Evolutionary conservation across 768 basidiomycete species (phyloP).

Genomic region (Trametes gibbosa): DNA sequence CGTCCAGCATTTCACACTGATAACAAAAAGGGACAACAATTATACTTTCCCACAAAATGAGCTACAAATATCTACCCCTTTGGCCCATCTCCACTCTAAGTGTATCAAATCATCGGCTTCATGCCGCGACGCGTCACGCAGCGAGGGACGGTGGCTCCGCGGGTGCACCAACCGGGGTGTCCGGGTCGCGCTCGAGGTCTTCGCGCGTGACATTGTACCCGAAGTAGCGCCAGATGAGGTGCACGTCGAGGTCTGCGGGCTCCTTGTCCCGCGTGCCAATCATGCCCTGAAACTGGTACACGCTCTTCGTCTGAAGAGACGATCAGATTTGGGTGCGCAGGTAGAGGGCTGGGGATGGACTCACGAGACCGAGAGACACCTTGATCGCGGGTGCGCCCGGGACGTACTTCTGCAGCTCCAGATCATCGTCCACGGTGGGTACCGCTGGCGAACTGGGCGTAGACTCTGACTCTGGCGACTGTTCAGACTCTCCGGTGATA

Average conservation of each 20-base stretch:
- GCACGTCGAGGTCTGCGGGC: conserved; percentile 47
- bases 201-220: conserved; percentile 11
- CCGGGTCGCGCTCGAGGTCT: conserved; percentile 5
- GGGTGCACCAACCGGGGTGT: neutral
- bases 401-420: conserved; percentile 41
- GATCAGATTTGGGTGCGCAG: neutral
- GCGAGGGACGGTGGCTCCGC: neutral
- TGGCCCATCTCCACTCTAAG: no score
- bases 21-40: neutral
- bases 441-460: neutral
- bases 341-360: conserved; percentile 22
- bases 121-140: neutral
- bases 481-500: neutral
- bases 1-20: no score
- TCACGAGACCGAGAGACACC: conserved; percentile 57
- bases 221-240: conserved; percentile 41
- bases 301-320: conserved; percentile 35
- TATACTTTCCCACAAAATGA: no score
- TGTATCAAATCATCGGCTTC: no score
- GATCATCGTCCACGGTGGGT: neutral
- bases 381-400: conserved; percentile 56
- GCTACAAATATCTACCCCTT: no score
- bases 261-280: conserved; percentile 45
- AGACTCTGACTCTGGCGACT: neutral
- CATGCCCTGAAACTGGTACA: conserved; percentile 45